These are phyloP conservation scores for Persicaria maculosa DNA, from an alignment of 148 eudicot species.

Conservation along the genomic window DNA sequence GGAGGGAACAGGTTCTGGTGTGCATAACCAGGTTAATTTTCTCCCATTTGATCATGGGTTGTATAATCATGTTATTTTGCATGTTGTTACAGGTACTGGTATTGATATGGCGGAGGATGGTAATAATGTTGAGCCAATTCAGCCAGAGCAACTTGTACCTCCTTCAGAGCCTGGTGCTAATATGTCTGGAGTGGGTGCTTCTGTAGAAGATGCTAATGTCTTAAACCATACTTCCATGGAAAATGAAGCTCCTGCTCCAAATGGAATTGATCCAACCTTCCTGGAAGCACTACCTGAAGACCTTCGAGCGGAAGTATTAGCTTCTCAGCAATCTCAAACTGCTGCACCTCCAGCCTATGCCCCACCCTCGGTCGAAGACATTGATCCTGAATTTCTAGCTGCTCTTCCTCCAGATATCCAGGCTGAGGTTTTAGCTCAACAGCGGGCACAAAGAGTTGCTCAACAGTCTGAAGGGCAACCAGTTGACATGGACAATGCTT, in stretches of 20 bases:
- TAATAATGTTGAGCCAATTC: constrained; percentile 34
- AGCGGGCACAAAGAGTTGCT: constrained; percentile 75
- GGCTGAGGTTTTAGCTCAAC: constrained; percentile 98
- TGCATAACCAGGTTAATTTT: constrained; percentile 25
- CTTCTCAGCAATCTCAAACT: constrained; percentile 89
- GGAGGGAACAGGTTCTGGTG: constrained; percentile 28
- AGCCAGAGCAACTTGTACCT: constrained; percentile 26
- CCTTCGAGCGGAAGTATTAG: constrained; percentile 90
- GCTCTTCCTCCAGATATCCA: constrained; percentile 96
- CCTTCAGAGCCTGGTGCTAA: constrained; percentile 26
- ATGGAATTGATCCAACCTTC: constrained; percentile 93
- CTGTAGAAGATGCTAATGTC: constrained; percentile 40
- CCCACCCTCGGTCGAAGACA: constrained; percentile 82
- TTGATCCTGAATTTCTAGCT: constrained; percentile 98
- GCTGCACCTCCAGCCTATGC: constrained; percentile 64
- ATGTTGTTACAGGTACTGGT: constrained; percentile 32
- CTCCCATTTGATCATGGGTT: constrained; percentile 28
- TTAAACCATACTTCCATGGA: constrained; percentile 40
- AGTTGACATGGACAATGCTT: constrained; percentile 97
- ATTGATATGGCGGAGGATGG: constrained; percentile 55
- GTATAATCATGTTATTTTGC: constrained; percentile 30
- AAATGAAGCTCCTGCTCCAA: constrained; percentile 47
- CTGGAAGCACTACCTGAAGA: constrained; percentile 99
- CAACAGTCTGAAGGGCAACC: constrained; percentile 99
- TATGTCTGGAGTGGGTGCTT: constrained; percentile 32